phyloP scores from a whole-genome alignment of 2,329 filamentous ascomycete genomes.

The Fusarium sp. region DNA sequence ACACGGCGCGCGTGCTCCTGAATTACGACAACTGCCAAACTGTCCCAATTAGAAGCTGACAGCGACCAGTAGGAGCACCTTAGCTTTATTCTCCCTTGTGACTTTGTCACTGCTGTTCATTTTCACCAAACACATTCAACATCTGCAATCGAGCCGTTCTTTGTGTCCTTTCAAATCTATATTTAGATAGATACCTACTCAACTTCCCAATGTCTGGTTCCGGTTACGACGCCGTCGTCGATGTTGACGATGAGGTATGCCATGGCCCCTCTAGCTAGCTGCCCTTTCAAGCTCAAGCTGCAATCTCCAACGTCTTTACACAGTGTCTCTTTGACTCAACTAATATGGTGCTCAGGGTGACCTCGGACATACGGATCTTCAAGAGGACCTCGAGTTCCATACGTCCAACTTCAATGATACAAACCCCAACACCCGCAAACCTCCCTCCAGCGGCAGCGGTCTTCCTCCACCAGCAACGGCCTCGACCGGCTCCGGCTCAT shows the following conservation, averaged over 20 bases:
- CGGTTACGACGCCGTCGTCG: conserved; percentile 97
- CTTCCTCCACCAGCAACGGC: conserved; percentile 68
- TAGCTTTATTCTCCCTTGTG: conserved; percentile 23
- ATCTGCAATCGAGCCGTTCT: background rate
- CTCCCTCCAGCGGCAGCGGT: conserved; percentile 54
- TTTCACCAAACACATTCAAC: background rate
- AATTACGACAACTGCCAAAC: conserved; percentile 48
- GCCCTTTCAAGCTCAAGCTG: conserved; percentile 9
- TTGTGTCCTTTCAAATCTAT: background rate
- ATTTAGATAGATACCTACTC: background rate
- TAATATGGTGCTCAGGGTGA: conserved; percentile 73
- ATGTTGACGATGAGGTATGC: conserved; percentile 90
- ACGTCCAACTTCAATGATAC: conserved; percentile 82
- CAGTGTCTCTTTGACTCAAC: background rate
- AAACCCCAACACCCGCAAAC: conserved; percentile 59
- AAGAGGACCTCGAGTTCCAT: conserved; percentile 99
- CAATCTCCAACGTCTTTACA: background rate
- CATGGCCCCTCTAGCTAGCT: conserved; percentile 22
- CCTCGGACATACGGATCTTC: conserved; percentile 95
- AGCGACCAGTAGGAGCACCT: conserved; percentile 20
- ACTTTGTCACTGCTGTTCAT: conserved; percentile 1
- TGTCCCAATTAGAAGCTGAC: conserved; percentile 41
- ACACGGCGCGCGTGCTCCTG: conserved; percentile 40
- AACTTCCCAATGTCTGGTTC: conserved; percentile 73
- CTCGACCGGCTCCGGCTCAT: conserved; percentile 50